Conservation (phyloP, 2,329 filamentous ascomycete genomes). For the Paecilomyces dactylethromorphus region DNA sequence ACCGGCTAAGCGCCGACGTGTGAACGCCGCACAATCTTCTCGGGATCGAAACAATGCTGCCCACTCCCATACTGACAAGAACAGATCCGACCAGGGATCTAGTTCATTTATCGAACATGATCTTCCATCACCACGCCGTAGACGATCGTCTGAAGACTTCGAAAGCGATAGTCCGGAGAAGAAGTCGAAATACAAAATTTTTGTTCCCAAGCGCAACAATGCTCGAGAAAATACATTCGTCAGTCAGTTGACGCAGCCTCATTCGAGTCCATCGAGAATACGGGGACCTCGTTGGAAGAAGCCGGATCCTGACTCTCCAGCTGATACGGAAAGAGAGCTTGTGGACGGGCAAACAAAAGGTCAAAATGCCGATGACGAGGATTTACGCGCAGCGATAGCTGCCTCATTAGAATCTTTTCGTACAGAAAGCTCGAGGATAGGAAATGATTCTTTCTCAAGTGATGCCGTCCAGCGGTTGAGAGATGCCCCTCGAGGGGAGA, state of each 20-base stretch:
- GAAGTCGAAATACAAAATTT: conserved; percentile 32
- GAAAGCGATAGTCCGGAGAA: conserved; percentile 9
- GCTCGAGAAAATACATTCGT: conserved; percentile 40
- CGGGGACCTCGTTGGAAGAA: conserved; percentile 47
- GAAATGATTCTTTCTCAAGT: neutral
- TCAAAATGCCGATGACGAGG: conserved; percentile 7
- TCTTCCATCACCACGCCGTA: conserved; percentile 9
- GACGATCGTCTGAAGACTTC: conserved; percentile 10
- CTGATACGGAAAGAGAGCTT: neutral
- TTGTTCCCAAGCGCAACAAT: conserved; percentile 34
- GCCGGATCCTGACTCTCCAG: conserved; percentile 23
- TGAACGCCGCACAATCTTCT: conserved; percentile 10
- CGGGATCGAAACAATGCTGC: neutral
- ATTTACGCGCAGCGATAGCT: conserved; percentile 28
- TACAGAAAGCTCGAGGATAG: conserved; percentile 17
- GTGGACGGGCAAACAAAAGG: neutral
- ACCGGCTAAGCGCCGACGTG: conserved; percentile 28
- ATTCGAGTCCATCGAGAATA: conserved; percentile 46
- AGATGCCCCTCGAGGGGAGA: neutral
- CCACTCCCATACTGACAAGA: neutral
- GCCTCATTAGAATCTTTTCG: conserved; percentile 33
- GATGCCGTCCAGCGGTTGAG: conserved; percentile 1
- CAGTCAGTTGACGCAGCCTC: conserved; percentile 41
- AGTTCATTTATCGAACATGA: conserved; percentile 17
- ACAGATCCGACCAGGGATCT: conserved; percentile 9